A percentile compares a stretch with the other conserved stretches of the same genome.
phyloP scores from a whole-genome alignment of 768 basidiomycete genomes.

The Psilocybe sp. region DNA sequence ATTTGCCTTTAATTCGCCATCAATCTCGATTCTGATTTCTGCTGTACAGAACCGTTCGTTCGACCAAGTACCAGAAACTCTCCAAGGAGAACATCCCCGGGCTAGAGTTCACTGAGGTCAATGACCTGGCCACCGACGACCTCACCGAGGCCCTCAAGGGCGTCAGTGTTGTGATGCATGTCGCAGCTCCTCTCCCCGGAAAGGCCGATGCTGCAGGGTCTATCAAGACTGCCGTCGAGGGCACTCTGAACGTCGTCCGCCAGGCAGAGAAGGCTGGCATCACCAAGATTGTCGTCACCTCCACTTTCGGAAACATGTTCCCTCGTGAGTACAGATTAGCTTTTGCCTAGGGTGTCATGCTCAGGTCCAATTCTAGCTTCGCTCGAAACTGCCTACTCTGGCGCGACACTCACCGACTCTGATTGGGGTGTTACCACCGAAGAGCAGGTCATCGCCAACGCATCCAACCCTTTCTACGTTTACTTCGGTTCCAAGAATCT shows the following conservation, averaged over 20 bases:
- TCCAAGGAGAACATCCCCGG: conserved; percentile 22
- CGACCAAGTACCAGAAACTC: conserved; percentile 22
- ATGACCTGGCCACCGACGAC: conserved; percentile 27
- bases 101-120: conserved; percentile 23
- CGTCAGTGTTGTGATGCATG: conserved; percentile 44
- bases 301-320: conserved; percentile 23
- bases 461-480: conserved; percentile 20
- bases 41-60: conserved; percentile 12
- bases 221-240: conserved; percentile 30
- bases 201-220: conserved; percentile 1
- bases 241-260: conserved; percentile 33
- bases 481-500: conserved; percentile 39
- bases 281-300: conserved; percentile 27
- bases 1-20: not conserved
- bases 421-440: conserved; percentile 30
- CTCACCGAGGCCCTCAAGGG: conserved; percentile 50
- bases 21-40: not conserved
- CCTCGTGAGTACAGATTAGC: conserved; percentile 16
- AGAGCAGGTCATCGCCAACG: conserved; percentile 23
- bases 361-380: conserved; percentile 13
- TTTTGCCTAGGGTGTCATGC: not conserved
- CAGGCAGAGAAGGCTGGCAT: conserved; percentile 33
- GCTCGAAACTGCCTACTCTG: conserved; percentile 17
- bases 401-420: conserved; percentile 21
- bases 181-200: conserved; percentile 32